These are phyloP conservation scores for Sporobolomyces roseus DNA, from an alignment of 768 basidiomycete genomes.

Conservation along the genomic window DNA sequence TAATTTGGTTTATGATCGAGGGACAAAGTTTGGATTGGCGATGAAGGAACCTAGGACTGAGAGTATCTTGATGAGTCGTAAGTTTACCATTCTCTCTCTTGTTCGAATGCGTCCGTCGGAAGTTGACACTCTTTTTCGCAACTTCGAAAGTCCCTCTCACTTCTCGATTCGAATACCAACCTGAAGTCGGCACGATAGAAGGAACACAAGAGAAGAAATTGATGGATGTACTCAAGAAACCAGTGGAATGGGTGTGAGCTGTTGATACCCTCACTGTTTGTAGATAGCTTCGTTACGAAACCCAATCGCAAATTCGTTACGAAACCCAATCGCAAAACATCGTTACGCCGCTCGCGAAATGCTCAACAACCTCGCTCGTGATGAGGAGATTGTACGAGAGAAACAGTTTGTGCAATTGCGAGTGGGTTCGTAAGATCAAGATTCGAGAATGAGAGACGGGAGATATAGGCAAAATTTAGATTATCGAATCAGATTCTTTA, in stretches of 20 bases:
- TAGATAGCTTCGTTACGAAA: too few species aligned
- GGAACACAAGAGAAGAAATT: conserved; percentile 66
- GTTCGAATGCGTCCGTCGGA: not conserved
- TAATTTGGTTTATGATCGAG: conserved; percentile 78
- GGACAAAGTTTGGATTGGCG: conserved; percentile 70
- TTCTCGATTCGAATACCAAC: conserved; percentile 85
- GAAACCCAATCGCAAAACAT: too few species aligned
- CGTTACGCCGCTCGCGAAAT: too few species aligned
- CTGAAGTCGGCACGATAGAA: conserved; percentile 62
- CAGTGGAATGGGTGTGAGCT: conserved; percentile 61
- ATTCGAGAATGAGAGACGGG: too few species aligned
- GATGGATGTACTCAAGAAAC: conserved; percentile 60
- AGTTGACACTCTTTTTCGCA: not conserved
- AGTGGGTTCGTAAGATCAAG: too few species aligned
- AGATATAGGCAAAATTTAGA: too few species aligned
- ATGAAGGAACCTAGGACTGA: conserved; percentile 76
- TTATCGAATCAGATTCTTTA: too few species aligned
- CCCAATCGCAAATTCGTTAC: too few species aligned
- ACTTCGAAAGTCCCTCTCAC: conserved; percentile 64
- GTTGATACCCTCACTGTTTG: not conserved
- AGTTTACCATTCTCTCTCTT: conserved; percentile 18
- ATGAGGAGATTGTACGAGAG: not conserved
- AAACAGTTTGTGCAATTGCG: not conserved
- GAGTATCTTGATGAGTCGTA: conserved; percentile 75
- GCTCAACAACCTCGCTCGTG: too few species aligned